Conservation (phyloP, 495 filamentous ascomycete genomes). For the Sporormia fimetaria region DNA sequence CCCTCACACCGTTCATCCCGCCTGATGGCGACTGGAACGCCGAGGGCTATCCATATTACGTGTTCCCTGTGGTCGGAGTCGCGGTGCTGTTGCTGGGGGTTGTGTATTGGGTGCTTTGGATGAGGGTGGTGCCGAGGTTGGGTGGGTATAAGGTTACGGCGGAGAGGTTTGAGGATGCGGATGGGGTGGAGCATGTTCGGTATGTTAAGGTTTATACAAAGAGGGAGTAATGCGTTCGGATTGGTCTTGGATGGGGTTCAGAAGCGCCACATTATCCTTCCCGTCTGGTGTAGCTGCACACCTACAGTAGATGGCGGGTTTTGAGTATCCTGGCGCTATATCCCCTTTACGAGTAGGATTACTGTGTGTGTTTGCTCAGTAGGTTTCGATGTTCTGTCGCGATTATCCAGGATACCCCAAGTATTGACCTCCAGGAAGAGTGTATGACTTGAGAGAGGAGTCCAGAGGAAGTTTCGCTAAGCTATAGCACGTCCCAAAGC, state of each 20-base stretch:
- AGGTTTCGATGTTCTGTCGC: too few relatives aligned
- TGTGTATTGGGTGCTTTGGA: constrained; percentile 36
- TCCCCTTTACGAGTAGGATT: too few relatives aligned
- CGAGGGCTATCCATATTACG: constrained; percentile 35
- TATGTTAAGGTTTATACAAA: constrained; percentile 32
- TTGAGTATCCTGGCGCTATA: too few relatives aligned
- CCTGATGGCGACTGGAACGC: constrained; percentile 27
- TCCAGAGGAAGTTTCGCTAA: too few relatives aligned
- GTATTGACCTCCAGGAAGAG: too few relatives aligned
- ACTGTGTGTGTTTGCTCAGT: too few relatives aligned
- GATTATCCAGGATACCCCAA: too few relatives aligned
- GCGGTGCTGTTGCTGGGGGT: constrained; percentile 33
- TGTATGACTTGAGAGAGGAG: too few relatives aligned
- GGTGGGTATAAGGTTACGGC: constrained; percentile 38
- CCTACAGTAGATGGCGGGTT: too few relatives aligned
- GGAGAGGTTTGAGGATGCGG: constrained; percentile 32
- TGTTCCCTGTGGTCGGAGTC: constrained; percentile 37
- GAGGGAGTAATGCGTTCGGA: neutral
- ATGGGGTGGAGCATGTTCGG: constrained; percentile 37
- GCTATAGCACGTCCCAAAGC: too few relatives aligned
- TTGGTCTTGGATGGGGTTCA: too few relatives aligned
- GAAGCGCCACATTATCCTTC: neutral
- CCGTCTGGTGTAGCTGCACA: neutral
- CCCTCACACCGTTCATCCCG: constrained; percentile 38
- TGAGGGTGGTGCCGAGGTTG: constrained; percentile 24